Base-by-base conservation (phyloP, 2,329 filamentous ascomycete species). In the Metarhizium sp. region DNA sequence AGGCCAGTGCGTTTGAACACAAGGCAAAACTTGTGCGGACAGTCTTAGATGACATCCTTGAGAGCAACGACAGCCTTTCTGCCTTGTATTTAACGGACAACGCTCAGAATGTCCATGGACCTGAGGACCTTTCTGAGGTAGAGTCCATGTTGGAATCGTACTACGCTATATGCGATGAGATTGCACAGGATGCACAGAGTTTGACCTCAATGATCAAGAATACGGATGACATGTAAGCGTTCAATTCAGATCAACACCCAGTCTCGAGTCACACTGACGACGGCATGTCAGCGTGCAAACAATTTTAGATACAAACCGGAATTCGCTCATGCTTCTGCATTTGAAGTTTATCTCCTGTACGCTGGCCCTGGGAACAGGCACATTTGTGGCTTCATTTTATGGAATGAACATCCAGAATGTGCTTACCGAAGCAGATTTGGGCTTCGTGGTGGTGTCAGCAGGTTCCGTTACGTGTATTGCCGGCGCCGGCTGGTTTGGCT, bases 341-440 rank as follows among this genome's bases (percentile, higher is more conserved):
- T 84, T 97, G 62, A 95, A 95, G 68, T 95, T 97, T 74, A 94
- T 88, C 67, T 91, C 97, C 59, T 89, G 90, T 57, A 97, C 94
- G 1, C 81, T 97, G 7, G 91, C 91, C 20, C 83, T 97, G 50
- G 92, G 90, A 52, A 90, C 91, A 66, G 94, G 92, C 55, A 96
- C 94, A 51, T 94, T 97, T 67, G 80, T 96, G 65, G 94, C 92
- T 10, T 91, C 91, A 20, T 84, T 97, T n/a, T 97, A 97, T 77
- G 92, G 92, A 64, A 96, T 96, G 91, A 97, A 97, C 74, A 76
- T 97, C 61, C 94, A 96, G 69, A 97, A 96, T 72, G 96, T 96
- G 71, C 90, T 97, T 63, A 94, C 97, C 75, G 92, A 96, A 68
- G 91, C 88, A 2, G 82, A 90, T 70, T 81, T 89, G 69, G 92